Evolutionary conservation across 2,329 filamentous ascomycete genomes (phyloP).

Genomic region (Epicoccum nigrum): DNA sequence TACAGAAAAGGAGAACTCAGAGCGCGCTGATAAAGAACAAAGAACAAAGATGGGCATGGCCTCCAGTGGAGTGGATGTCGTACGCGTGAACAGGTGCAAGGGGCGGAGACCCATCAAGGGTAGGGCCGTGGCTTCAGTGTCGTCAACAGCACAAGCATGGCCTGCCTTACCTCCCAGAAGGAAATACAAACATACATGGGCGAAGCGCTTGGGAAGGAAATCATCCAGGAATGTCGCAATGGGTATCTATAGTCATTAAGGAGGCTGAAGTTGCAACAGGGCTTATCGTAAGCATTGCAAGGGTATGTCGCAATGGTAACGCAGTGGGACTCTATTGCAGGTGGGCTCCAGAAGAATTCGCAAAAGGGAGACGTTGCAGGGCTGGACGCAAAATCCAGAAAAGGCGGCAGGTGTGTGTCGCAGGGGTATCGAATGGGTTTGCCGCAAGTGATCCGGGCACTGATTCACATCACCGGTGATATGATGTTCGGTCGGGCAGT

Average conservation of each 20-base stretch:
- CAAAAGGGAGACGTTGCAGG: conserved; percentile 25
- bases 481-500: conserved; percentile 21
- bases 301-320: conserved; percentile 2
- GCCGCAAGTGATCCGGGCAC: conserved; percentile 13
- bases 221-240: conserved; percentile 26
- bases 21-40: background rate
- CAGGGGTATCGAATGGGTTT: conserved; percentile 8
- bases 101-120: conserved; percentile 10
- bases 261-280: conserved; percentile 9
- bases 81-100: conserved; percentile 24
- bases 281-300: conserved; percentile 5
- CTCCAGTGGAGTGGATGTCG: conserved; percentile 9
- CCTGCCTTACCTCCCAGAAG: conserved; percentile 28
- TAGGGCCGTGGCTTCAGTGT: conserved; percentile 8
- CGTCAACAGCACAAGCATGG: conserved; percentile 27
- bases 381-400: conserved; percentile 15
- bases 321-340: conserved; percentile 1
- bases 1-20: conserved; percentile 14
- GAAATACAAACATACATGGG: conserved; percentile 21
- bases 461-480: conserved; percentile 20
- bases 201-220: conserved; percentile 17
- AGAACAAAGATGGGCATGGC: background rate
- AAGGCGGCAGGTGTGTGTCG: conserved; percentile 2
- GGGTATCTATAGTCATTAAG: conserved; percentile 12
- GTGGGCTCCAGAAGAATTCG: conserved; percentile 12